A percentile compares a stretch with the other conserved stretches of the same genome.
Conservation (phyloP, 257 asterid species). For the Forsythia viridissima region DNA sequence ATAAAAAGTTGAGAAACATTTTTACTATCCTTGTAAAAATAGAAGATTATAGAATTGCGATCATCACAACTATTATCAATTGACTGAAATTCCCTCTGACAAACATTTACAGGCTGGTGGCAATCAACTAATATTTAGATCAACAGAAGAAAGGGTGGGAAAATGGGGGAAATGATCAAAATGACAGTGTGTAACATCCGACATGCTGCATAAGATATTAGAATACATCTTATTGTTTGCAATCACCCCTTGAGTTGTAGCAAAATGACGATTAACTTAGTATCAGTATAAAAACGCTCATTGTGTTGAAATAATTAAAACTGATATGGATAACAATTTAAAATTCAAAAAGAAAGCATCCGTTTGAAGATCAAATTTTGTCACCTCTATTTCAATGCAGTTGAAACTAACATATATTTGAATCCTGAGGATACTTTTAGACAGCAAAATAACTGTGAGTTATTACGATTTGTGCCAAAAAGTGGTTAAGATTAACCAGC, state of each 20-base stretch:
- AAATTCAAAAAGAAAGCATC: background rate
- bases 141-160: background rate
- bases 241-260: background rate
- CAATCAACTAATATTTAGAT: constrained; percentile 4
- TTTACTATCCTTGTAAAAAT: background rate
- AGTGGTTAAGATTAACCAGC: background rate
- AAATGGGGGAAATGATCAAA: constrained; percentile 7
- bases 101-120: constrained; percentile 11
- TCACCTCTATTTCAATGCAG: background rate
- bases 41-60: background rate
- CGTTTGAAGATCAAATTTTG: background rate
- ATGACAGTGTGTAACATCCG: background rate
- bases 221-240: background rate
- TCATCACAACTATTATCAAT: background rate
- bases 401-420: background rate
- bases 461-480: background rate
- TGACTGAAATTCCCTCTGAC: background rate
- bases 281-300: background rate
- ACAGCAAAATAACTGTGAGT: background rate
- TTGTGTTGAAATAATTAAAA: background rate
- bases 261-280: background rate
- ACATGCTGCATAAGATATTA: constrained; percentile 3
- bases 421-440: background rate
- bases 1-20: background rate
- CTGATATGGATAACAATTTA: background rate